Evolutionary conservation across 805 yeast genomes (phyloP).

Genomic region (Yarrowia sp.): DNA sequence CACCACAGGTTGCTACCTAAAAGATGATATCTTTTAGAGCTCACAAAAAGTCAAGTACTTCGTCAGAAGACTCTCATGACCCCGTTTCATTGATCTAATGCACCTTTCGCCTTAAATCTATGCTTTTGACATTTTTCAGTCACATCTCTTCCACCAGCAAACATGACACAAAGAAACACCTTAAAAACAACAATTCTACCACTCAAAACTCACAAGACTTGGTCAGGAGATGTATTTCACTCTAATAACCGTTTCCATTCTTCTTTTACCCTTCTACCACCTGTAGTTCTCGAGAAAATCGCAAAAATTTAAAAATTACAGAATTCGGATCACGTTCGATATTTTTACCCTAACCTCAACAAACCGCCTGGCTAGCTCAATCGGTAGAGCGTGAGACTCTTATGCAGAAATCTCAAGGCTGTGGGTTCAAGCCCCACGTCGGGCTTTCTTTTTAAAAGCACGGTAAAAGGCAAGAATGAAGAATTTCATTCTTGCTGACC

Average conservation of each 20-base stretch:
- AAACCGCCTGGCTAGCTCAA: slow-evolving; percentile 18
- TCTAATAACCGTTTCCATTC: too few species aligned
- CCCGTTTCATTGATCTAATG: too few species aligned
- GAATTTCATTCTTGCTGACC: too few species aligned
- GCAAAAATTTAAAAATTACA: neutral
- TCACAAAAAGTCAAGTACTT: too few species aligned
- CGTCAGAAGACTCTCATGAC: too few species aligned
- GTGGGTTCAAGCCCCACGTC: slow-evolving; percentile 36
- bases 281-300: neutral
- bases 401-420: slow-evolving; percentile 24
- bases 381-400: slow-evolving; percentile 35
- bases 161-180: too few species aligned
- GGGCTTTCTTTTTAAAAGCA: slow-evolving; percentile 7
- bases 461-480: too few species aligned
- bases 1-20: too few species aligned
- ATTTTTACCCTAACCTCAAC: neutral
- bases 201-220: neutral
- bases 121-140: too few species aligned
- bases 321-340: neutral
- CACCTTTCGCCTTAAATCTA: too few species aligned
- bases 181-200: neutral
- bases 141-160: too few species aligned
- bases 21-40: too few species aligned
- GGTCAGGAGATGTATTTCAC: neutral
- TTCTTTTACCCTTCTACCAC: neutral